These are phyloP conservation scores for Lichenothelia convexa DNA, from an alignment of 495 filamentous ascomycete species.

Conservation along the genomic window DNA sequence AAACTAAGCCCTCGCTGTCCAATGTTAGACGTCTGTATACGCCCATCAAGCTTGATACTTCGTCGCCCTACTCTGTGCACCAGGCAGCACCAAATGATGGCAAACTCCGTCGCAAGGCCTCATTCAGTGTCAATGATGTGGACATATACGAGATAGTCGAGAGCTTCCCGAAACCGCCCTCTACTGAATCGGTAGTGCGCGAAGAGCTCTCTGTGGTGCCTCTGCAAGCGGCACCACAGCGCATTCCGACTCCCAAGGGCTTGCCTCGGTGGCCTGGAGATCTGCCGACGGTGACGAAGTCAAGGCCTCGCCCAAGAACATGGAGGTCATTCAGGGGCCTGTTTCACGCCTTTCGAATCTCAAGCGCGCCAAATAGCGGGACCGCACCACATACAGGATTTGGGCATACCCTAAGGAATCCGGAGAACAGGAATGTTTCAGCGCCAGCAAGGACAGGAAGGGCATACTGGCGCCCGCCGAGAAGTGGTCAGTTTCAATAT, in stretches of 20 bases:
- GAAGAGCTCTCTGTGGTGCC: conserved; percentile 2
- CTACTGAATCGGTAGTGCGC: background rate
- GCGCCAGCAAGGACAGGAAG: background rate
- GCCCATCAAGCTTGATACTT: background rate
- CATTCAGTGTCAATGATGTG: conserved; percentile 2
- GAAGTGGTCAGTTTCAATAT: conserved; percentile 7
- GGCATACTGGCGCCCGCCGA: conserved; percentile 8
- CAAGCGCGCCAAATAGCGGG: background rate
- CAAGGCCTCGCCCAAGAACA: background rate
- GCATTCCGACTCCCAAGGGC: conserved; percentile 9
- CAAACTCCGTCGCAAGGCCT: background rate
- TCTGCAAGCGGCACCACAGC: conserved; percentile 5
- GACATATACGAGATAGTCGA: background rate
- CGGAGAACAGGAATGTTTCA: background rate
- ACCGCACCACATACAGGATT: background rate
- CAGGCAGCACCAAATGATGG: background rate
- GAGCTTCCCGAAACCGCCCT: background rate
- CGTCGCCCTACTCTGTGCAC: conserved; percentile 2
- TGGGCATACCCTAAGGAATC: background rate
- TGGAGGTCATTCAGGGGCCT: background rate
- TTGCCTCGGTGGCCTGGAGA: conserved; percentile 9
- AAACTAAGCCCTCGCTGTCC: conserved; percentile 3
- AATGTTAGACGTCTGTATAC: conserved; percentile 2
- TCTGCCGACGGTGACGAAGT: background rate
- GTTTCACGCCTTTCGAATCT: background rate